phyloP scores from a whole-genome alignment of 176 grass and related monocot genomes.

The Neostapfia colusana region DNA sequence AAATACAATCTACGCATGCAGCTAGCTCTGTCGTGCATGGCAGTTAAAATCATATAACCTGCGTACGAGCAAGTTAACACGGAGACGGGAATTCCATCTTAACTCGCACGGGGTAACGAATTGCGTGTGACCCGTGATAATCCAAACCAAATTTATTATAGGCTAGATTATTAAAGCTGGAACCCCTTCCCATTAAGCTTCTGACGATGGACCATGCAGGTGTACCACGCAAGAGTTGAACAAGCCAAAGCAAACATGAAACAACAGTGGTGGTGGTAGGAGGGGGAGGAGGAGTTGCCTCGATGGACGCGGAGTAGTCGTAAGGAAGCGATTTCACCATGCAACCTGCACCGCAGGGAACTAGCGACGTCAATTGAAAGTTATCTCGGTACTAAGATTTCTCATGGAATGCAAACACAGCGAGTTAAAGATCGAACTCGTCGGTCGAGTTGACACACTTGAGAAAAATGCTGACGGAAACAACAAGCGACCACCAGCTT shows the following conservation, averaged over 20 bases:
- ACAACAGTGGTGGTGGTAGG: background rate
- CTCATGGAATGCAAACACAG: background rate
- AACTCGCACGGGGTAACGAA: constrained; percentile 32
- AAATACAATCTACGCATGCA: background rate
- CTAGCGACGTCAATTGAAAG: background rate
- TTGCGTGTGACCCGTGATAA: constrained; percentile 43
- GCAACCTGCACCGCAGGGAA: constrained; percentile 13
- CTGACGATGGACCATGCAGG: background rate
- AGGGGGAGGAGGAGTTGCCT: constrained; percentile 35
- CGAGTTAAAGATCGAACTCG: background rate
- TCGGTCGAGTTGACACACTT: background rate
- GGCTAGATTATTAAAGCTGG: background rate
- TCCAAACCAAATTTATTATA: background rate
- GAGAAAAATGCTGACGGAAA: background rate
- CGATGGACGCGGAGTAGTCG: constrained; percentile 68
- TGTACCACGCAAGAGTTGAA: background rate
- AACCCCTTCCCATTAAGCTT: constrained; percentile 4
- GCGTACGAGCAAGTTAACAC: constrained; percentile 16
- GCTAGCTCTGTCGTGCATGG: constrained; percentile 32
- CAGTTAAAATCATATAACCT: constrained; percentile 24
- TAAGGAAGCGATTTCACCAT: constrained; percentile 50
- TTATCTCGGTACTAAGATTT: too few relatives aligned
- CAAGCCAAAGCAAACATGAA: background rate
- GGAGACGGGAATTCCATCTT: constrained; percentile 24
- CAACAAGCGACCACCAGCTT: background rate